phyloP scores from a whole-genome alignment of 768 basidiomycete genomes.

The Favolaschia claudopus region DNA sequence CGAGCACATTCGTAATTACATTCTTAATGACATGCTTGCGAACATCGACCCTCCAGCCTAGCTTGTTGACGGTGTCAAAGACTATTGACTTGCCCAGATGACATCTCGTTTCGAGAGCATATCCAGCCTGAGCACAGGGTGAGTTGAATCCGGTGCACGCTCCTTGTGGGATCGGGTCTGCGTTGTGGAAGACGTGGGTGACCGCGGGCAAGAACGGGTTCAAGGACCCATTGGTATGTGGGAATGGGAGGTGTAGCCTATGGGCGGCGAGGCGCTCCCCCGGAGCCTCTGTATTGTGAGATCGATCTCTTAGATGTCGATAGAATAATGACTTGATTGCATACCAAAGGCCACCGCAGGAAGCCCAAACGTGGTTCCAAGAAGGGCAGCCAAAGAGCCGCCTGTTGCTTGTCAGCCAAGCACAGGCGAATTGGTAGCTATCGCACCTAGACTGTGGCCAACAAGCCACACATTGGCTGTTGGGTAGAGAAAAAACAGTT shows the following conservation, averaged over 20 bases:
- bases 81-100: slow-evolving; percentile 89
- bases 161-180: slow-evolving; percentile 92
- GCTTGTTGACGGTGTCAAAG: slow-evolving; percentile 85
- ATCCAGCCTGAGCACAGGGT: slow-evolving; percentile 83
- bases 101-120: slow-evolving; percentile 86
- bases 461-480: slow-evolving; percentile 86
- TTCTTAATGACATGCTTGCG: slow-evolving; percentile 77
- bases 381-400: slow-evolving; percentile 85
- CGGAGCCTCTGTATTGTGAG: slow-evolving; percentile 59
- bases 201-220: slow-evolving; percentile 66
- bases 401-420: slow-evolving; percentile 4
- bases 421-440: too few relatives aligned
- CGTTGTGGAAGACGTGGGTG: slow-evolving; percentile 89
- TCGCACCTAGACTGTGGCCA: slow-evolving; percentile 83
- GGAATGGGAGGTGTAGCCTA: slow-evolving; percentile 88
- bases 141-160: slow-evolving; percentile 79
- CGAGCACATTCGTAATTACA: slow-evolving; percentile 70
- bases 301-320: too few relatives aligned
- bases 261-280: slow-evolving; percentile 75
- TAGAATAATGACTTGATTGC: too few relatives aligned
- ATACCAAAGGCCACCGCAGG: slow-evolving; percentile 87
- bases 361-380: slow-evolving; percentile 89
- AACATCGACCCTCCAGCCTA: slow-evolving; percentile 85
- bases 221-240: slow-evolving; percentile 40
- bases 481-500: slow-evolving; percentile 85